Base-by-base conservation (phyloP, 2,329 filamentous ascomycete species). In the Kalaharituber pfeilii region DNA sequence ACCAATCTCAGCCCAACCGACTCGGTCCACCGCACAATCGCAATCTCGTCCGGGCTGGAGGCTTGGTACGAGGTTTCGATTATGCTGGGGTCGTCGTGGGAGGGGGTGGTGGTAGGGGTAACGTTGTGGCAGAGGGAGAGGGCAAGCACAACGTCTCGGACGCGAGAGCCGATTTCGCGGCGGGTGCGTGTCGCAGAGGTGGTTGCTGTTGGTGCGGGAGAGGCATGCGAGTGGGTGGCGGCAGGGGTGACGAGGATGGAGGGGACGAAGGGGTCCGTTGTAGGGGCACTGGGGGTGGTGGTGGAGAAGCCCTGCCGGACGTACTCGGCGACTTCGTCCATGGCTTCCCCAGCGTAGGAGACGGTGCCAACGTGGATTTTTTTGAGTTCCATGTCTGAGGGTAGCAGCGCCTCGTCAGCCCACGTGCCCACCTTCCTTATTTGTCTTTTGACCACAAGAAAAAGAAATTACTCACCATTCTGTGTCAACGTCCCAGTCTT, bases 291-390 rank as follows among this genome's bases (percentile, higher is more conserved):
- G 33, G 33, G 4, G 11, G n/a, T 2, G 5, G 52, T 26, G 15
- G 51, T 18, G 11, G 80, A 75, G 63, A 96, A 94, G 5, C 82
- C 85, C 67, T 95, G 88, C 59, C 77, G 80, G 51, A 98, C 77
- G 66, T 94, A 95, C 0, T 84, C 77, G 11, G 79, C 73, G 11
- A 98, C 91, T 70, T 98, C 93, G 62, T 96, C 91, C 91, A 98
- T 98, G 8, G 91, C 89, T 66, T 98, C 91, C 62, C 94, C 94
- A 29, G 89, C 91, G 65, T 98, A 98, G 1, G 89, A 96, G 1
- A 96, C 91, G 8, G 91, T 98, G 8, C 93, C 91, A 52, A 98
- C 86, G 65, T 98, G 93, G 5, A 98, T 89, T 69, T 98, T 98
- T 67, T 93, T 94, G 76, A 98, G 82, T 65, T 95, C 89, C 88